phyloP scores from a whole-genome alignment of 352 stramenopile genomes.

The Phytophthora pluvialis region DNA sequence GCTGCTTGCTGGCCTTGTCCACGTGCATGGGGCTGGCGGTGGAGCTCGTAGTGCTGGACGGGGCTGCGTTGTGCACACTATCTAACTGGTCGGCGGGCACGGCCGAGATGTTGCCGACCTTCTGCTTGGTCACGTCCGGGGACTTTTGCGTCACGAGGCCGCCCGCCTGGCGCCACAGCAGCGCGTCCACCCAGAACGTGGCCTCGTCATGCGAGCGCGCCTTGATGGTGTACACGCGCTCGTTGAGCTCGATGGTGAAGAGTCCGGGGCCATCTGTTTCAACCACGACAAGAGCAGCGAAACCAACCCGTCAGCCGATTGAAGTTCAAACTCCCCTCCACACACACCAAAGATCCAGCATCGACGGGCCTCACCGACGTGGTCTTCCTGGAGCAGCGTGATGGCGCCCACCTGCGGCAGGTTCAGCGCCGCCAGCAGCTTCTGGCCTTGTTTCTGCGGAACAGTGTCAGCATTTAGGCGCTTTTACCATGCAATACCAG shows the following conservation, averaged over 20 bases:
- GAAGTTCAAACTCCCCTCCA: not conserved
- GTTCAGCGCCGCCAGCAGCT: slow-evolving; percentile 94
- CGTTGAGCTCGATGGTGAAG: slow-evolving; percentile 91
- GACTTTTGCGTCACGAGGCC: slow-evolving; percentile 84
- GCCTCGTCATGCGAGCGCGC: slow-evolving; percentile 86
- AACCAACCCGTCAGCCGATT: slow-evolving; percentile 10
- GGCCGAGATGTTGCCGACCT: slow-evolving; percentile 43
- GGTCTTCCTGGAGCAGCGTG: slow-evolving; percentile 72
- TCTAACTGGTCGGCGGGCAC: slow-evolving; percentile 49
- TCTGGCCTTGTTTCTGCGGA: slow-evolving; percentile 90
- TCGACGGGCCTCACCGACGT: slow-evolving; percentile 44
- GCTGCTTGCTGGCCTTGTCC: slow-evolving; percentile 38
- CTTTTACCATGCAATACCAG: slow-evolving; percentile 11
- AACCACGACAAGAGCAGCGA: slow-evolving; percentile 16
- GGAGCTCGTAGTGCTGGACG: slow-evolving; percentile 9
- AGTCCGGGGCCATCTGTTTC: slow-evolving; percentile 76
- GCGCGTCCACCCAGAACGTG: slow-evolving; percentile 86
- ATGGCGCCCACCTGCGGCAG: slow-evolving; percentile 92
- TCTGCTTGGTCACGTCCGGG: slow-evolving; percentile 52
- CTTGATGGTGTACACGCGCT: slow-evolving; percentile 93
- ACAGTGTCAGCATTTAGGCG: slow-evolving; percentile 1
- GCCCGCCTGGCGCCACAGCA: slow-evolving; percentile 85
- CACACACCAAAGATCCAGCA: not conserved
- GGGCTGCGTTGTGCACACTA: slow-evolving; percentile 9
- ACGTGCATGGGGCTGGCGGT: slow-evolving; percentile 36